phyloP scores from a whole-genome alignment of 208 protist species.

The Hexamita inflata region DNA sequence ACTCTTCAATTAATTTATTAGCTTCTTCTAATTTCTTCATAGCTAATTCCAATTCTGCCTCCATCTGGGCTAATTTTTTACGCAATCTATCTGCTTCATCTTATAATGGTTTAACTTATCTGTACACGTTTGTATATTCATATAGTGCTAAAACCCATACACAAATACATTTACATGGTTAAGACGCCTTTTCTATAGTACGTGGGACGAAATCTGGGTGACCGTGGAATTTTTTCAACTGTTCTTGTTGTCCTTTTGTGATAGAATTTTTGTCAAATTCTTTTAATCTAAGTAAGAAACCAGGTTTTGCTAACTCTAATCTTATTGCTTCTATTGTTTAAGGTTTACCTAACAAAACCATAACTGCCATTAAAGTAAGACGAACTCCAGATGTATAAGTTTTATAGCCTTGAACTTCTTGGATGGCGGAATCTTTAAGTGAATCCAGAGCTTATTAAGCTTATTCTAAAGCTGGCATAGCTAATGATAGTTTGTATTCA shows the following conservation, averaged over 20 bases:
- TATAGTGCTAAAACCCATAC: slow-evolving; percentile 87
- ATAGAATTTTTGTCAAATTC: too few species aligned
- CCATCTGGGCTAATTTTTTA: slow-evolving; percentile 53
- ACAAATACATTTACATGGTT: slow-evolving; percentile 72
- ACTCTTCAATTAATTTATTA: slow-evolving; percentile 66
- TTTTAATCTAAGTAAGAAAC: too few species aligned
- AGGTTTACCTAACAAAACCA: too few species aligned
- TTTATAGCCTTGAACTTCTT: too few species aligned
- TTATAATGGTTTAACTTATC: neutral
- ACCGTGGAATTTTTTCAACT: slow-evolving; percentile 58
- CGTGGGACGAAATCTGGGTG: slow-evolving; percentile 69
- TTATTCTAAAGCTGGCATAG: slow-evolving; percentile 76
- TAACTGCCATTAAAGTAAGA: too few species aligned
- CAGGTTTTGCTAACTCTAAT: too few species aligned
- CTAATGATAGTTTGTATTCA: slow-evolving; percentile 75
- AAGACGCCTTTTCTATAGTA: slow-evolving; percentile 58
- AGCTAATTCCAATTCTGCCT: slow-evolving; percentile 69
- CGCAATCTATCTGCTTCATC: neutral
- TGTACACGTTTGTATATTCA: slow-evolving; percentile 33
- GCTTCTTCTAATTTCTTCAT: slow-evolving; percentile 60
- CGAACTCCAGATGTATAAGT: too few species aligned
- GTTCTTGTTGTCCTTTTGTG: too few species aligned
- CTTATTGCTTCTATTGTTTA: too few species aligned
- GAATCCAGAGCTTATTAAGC: slow-evolving; percentile 77
- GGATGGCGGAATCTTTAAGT: slow-evolving; percentile 83